A percentile compares a stretch with the other conserved stretches of the same genome.
These are phyloP conservation scores for Tulasnella sp. DNA, from an alignment of 768 basidiomycete genomes.

Conservation along the genomic window DNA sequence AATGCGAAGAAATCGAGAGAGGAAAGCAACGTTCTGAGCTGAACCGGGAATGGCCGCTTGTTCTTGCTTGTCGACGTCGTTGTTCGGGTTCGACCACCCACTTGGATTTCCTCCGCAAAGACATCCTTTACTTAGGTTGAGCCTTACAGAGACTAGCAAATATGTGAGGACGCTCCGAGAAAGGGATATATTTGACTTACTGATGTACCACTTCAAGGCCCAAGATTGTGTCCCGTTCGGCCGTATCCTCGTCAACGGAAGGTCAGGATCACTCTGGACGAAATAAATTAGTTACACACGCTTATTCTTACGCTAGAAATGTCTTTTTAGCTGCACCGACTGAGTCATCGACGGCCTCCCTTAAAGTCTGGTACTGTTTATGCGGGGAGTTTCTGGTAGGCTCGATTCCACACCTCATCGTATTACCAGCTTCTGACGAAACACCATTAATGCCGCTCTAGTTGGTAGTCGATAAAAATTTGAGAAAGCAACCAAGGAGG, in stretches of 20 bases:
- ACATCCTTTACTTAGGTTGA: not conserved
- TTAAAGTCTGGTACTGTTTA: conserved; percentile 16
- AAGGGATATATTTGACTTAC: not conserved
- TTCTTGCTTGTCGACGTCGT: not conserved
- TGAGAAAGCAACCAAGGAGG: conserved; percentile 13
- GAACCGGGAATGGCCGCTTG: not conserved
- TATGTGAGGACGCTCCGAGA: not conserved
- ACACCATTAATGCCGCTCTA: not conserved
- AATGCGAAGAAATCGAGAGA: not conserved
- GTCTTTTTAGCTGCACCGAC: conserved; percentile 10
- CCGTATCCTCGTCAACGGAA: conserved; percentile 17
- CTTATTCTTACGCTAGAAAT: not conserved
- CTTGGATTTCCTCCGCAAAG: not conserved
- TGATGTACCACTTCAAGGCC: not conserved
- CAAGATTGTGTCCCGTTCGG: conserved; percentile 16
- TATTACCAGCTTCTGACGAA: not conserved
- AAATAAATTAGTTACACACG: not conserved
- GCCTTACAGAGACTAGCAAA: not conserved
- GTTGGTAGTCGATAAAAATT: conserved; percentile 16
- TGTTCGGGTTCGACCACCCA: not conserved
- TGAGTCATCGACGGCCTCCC: conserved; percentile 13
- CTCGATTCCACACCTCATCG: not conserved
- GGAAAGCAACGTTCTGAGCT: not conserved
- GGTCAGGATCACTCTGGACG: not conserved
- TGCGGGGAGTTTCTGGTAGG: conserved; percentile 16